Evolutionary conservation across 768 basidiomycete genomes (phyloP), one percentile per base, ranked within the genome.

Genomic region (Boletus speciosus): DNA sequence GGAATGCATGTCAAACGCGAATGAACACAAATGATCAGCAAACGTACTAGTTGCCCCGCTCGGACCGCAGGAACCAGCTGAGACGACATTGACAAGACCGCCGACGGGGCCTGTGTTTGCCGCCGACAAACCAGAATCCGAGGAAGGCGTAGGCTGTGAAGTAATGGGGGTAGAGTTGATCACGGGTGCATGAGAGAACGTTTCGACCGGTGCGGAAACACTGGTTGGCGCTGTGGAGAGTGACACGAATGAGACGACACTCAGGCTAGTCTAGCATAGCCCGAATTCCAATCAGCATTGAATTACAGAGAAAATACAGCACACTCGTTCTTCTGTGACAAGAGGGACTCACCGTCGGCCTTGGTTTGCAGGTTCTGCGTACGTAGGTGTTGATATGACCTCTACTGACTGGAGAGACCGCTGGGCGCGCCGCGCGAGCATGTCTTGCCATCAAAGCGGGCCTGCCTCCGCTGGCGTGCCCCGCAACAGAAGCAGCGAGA

Each of bases 11-110:
- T 64, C 41, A 49, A 49, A 49, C 32, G 51, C 31, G 47, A 19
- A 46, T 15, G 38, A 41, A 34, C 35, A 16, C 25, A 23, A 12
- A 19, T 6, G 19, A 29, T 49, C 12, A 21, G 70, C 73, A 37
- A 54, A 80, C 83, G 60, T 32, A 61, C 55, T 25, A 4, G 78
- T 79, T 50, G 84, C 81, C 60, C 81, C 76, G 59, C 65, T 76
- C 52, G 64, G 53, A 39, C 82, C 83, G 59, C 83, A 85, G 36
- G 58, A 57, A 16, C 56, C 40, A 47, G 54, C 34, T 25, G 70
- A 69, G 12, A 60, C 40, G 51, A 78, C 71, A n/a, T 67, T 64
- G 56, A 81, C 71, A 43, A 78, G 42, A 27, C 71, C 69, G 0
- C 32, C 10, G 21, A 48, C 47, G 21, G 46, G 36, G 32, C 31